Evolutionary conservation across 108 stramenopile species (phyloP).

Genomic region (Fragilaria radians): DNA sequence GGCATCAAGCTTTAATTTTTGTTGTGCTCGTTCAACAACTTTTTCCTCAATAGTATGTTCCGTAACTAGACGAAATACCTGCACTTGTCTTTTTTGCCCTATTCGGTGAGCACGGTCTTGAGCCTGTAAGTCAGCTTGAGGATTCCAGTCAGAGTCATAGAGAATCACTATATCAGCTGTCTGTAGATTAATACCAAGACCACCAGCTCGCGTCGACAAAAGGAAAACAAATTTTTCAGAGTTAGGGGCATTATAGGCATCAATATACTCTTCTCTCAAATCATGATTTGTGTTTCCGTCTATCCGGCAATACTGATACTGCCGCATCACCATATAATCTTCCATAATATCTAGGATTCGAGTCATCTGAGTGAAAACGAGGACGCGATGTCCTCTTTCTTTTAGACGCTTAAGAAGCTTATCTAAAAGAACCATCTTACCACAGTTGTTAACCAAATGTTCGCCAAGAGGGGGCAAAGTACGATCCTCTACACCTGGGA

Average conservation of each 20-base stretch:
- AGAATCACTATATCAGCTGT: constrained; percentile 80
- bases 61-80: constrained; percentile 94
- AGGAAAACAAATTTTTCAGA: constrained; percentile 87
- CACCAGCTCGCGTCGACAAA: constrained; percentile 85
- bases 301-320: constrained; percentile 83
- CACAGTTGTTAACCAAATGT: constrained; percentile 82
- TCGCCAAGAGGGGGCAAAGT: constrained; percentile 83
- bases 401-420: constrained; percentile 80
- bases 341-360: constrained; percentile 94
- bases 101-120: constrained; percentile 89
- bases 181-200: constrained; percentile 88
- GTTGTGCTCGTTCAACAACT: constrained; percentile 98
- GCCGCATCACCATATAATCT: constrained; percentile 82
- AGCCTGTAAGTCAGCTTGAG: constrained; percentile 87
- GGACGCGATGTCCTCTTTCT: constrained; percentile 87
- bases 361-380: constrained; percentile 98
- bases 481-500: constrained; percentile 94
- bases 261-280: constrained; percentile 87
- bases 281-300: constrained; percentile 96
- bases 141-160: constrained; percentile 97
- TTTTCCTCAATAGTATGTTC: constrained; percentile 99
- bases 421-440: constrained; percentile 85
- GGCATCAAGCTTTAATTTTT: constrained; percentile 99
- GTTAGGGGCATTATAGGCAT: constrained; percentile 85
- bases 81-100: constrained; percentile 82